A percentile compares a stretch with the other conserved stretches of the same genome.
phyloP scores from a whole-genome alignment of 257 asterid species.

The Lavandula angustifolia region DNA sequence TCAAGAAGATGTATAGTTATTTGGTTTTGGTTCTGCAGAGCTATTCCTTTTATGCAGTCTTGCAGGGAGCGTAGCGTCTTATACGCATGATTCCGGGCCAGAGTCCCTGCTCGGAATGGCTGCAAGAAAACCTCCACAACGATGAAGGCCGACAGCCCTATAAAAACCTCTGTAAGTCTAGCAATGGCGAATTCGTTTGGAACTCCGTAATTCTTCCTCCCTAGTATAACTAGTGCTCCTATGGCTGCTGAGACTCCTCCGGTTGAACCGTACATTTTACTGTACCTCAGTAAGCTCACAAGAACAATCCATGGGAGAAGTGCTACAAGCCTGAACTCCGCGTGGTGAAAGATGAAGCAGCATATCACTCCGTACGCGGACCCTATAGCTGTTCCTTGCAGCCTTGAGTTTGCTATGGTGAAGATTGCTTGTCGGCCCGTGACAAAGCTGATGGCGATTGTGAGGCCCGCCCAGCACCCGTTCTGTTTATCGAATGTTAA shows the following conservation, averaged over 20 bases:
- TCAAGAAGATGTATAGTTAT: constrained; percentile 10
- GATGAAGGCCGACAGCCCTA: constrained; percentile 53
- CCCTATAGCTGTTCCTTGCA: constrained; percentile 80
- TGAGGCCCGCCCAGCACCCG: constrained; percentile 77
- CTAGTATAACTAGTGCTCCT: constrained; percentile 68
- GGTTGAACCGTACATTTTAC: constrained; percentile 60
- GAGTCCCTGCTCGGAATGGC: constrained; percentile 59
- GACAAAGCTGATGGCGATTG: constrained; percentile 65
- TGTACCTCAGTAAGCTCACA: constrained; percentile 54
- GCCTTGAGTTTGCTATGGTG: constrained; percentile 65
- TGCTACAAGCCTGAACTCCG: constrained; percentile 47
- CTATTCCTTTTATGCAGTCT: constrained; percentile 43
- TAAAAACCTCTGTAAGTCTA: constrained; percentile 54
- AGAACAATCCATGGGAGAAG: constrained; percentile 72
- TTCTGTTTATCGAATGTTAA: constrained; percentile 47
- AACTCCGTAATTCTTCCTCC: constrained; percentile 57
- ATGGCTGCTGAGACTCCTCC: constrained; percentile 68
- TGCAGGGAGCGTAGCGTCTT: constrained; percentile 36
- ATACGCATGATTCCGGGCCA: constrained; percentile 47
- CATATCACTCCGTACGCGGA: constrained; percentile 73
- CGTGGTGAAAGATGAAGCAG: constrained; percentile 44
- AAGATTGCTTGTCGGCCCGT: constrained; percentile 58
- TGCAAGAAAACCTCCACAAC: constrained; percentile 58
- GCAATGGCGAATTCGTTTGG: constrained; percentile 59
- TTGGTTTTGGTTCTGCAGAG: constrained; percentile 15